Base-by-base conservation (phyloP, 805 yeast species). In the Candida qinlingensis region DNA sequence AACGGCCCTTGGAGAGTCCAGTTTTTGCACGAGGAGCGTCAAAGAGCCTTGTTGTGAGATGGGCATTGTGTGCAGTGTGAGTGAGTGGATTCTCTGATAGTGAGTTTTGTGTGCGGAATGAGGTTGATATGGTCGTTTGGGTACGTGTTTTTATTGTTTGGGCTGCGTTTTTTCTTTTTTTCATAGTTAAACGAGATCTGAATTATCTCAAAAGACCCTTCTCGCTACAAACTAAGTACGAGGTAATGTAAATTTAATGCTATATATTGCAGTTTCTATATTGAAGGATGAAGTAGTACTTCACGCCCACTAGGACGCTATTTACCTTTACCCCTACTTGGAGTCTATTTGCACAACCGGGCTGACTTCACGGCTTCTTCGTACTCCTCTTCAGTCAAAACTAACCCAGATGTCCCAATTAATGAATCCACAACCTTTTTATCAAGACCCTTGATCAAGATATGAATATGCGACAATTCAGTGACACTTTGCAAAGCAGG, bases 391-490 rank as follows among this genome's bases (percentile, higher is more conserved):
- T 19, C 19, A 19, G 19, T 19, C 19, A 19, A 19, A 19, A 19
- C 19, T 3, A 19, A 19, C 1, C 60, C 59, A 1, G 57, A 26
- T 1, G 54, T 51, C 2, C 43, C 42, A 5, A 56, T 12, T 5
- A 59, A 41, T 7, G 36, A n/a, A 0, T 45, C 28, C 7, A 50
- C n/a, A 9, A 39, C 12, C n/a, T 30, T 31, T 25, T 11, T 49
- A 39, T 39, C 8, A 13, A 54, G 7, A 35, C 49, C 54, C 31
- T 68, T 74, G 10, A 85, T 54, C 30, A 85, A 58, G 3, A 85
- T 77, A 63, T 85, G 94, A n/a, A 85, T 67, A 60, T 85, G 94
- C 27, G 89, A 83, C 35, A 85, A 68, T 31, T 77, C 72, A 54
- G 70, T 74, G 6, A 86, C 83, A 60, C 89, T 83, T 61, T 86